These are phyloP conservation scores for Syzygium oleosum DNA, from an alignment of 345 rosid genomes.

Conservation along the genomic window DNA sequence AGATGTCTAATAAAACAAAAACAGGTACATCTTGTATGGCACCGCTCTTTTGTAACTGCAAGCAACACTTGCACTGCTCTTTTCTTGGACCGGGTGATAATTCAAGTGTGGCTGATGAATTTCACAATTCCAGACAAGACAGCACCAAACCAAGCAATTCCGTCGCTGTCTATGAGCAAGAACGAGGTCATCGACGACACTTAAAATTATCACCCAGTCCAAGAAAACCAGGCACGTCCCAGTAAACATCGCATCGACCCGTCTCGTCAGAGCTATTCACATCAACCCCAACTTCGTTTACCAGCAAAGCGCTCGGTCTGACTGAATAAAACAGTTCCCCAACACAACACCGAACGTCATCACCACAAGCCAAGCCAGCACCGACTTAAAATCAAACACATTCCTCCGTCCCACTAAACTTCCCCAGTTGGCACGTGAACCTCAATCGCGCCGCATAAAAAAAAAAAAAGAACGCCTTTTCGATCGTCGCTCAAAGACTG, in stretches of 20 bases:
- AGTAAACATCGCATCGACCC: background rate
- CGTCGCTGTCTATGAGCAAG: too few relatives aligned
- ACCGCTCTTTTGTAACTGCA: background rate
- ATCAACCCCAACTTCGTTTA: background rate
- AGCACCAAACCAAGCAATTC: background rate
- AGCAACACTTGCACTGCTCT: background rate
- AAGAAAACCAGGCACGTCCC: background rate
- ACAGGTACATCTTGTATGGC: background rate
- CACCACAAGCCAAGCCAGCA: background rate
- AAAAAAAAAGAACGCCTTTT: background rate
- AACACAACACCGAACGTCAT: background rate
- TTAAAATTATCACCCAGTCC: background rate
- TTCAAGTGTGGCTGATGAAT: background rate
- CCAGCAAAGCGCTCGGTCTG: background rate
- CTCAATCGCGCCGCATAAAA: background rate
- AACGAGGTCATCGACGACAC: too few relatives aligned
- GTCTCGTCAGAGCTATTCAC: background rate
- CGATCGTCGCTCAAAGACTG: background rate
- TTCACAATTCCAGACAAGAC: background rate
- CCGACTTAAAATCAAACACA: background rate
- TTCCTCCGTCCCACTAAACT: background rate
- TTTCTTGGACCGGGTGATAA: background rate
- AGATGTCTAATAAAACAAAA: background rate
- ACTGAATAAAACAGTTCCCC: background rate
- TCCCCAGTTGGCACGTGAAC: background rate